Conservation (phyloP, 2,329 filamentous ascomycete genomes). For the Periconia macrospinosa region DNA sequence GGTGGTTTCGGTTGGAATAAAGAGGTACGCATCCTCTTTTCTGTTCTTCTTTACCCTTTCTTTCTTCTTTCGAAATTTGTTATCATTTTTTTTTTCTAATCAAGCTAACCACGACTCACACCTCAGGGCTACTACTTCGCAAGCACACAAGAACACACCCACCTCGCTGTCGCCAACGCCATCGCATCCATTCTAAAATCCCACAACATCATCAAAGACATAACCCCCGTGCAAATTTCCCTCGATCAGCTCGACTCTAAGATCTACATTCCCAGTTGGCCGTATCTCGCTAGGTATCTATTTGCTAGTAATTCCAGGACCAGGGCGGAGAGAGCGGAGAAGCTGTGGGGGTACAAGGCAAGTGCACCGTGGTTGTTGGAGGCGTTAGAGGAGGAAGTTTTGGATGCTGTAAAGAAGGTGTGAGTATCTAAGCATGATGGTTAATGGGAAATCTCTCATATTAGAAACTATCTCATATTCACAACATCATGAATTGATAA, state of each 20-base stretch:
- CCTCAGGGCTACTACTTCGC: conserved; percentile 53
- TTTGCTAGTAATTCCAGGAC: conserved; percentile 59
- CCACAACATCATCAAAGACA: conserved; percentile 21
- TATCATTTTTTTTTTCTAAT: neutral
- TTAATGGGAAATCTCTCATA: too few relatives aligned
- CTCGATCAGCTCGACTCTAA: conserved; percentile 31
- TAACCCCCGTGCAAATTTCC: conserved; percentile 23
- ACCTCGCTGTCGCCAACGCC: conserved; percentile 27
- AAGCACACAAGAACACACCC: conserved; percentile 37
- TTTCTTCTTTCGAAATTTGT: too few relatives aligned
- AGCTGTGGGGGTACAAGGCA: conserved; percentile 60
- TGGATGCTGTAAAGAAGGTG: conserved; percentile 15
- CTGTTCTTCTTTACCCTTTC: neutral
- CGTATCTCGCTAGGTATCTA: conserved; percentile 34
- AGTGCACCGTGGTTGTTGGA: conserved; percentile 54
- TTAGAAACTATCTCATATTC: too few relatives aligned
- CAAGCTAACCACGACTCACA: neutral
- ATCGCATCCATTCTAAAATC: conserved; percentile 29
- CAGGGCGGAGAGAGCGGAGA: conserved; percentile 55
- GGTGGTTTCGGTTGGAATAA: conserved; percentile 60
- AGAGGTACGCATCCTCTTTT: conserved; percentile 16
- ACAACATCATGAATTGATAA: too few relatives aligned
- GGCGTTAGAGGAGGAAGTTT: conserved; percentile 24
- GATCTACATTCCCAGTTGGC: conserved; percentile 18
- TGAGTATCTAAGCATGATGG: neutral